A percentile compares a stretch with the other conserved stretches of the same genome.
These are phyloP conservation scores for Cryphonectria nitschkei DNA, from an alignment of 2,329 filamentous ascomycete species.

Conservation along the genomic window DNA sequence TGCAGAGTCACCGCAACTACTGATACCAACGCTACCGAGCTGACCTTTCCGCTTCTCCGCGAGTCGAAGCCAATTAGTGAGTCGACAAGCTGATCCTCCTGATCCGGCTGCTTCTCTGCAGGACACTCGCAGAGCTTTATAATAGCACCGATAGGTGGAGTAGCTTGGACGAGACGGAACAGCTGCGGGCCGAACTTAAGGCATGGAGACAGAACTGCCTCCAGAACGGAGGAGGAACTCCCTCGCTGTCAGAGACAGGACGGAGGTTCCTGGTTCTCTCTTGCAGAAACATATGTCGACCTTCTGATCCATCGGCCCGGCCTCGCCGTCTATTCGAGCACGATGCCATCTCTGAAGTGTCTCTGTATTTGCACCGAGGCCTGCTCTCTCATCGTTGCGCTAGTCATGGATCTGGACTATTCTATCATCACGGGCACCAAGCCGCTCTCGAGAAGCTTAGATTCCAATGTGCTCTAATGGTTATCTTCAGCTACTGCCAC, in stretches of 20 bases:
- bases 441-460: slow-evolving; percentile 5
- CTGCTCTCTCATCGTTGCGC: neutral
- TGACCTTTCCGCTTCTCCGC: slow-evolving; percentile 9
- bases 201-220: too few species aligned
- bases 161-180: slow-evolving; percentile 7
- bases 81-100: slow-evolving; percentile 9
- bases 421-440: neutral
- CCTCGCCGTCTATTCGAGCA: slow-evolving; percentile 3
- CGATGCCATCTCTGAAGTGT: slow-evolving; percentile 1
- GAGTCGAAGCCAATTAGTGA: slow-evolving; percentile 6
- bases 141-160: slow-evolving; percentile 11
- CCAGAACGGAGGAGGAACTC: too few species aligned
- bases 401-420: neutral
- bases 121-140: slow-evolving; percentile 11
- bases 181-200: neutral
- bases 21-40: slow-evolving; percentile 6
- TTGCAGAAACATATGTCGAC: neutral
- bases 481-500: slow-evolving; percentile 9
- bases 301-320: slow-evolving; percentile 18
- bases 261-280: slow-evolving; percentile 5
- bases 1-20: too few species aligned
- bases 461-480: slow-evolving; percentile 17
- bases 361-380: slow-evolving; percentile 9
- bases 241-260: neutral
- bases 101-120: slow-evolving; percentile 8